Conservation (phyloP, 306 rosid species). For the Lathyrus sativus region DNA sequence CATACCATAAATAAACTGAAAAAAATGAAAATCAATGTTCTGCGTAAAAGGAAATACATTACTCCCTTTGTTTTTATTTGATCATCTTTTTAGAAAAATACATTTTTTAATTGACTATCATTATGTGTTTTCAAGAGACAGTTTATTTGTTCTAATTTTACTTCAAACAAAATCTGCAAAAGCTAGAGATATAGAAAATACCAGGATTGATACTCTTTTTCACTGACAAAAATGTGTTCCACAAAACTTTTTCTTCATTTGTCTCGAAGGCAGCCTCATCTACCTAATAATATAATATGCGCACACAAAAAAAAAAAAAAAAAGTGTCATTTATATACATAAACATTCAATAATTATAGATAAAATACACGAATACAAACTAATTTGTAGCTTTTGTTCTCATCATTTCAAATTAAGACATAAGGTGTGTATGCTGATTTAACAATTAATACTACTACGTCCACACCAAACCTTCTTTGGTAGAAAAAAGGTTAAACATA, state of each 20-base stretch:
- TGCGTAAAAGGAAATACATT: background rate
- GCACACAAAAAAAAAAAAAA: background rate
- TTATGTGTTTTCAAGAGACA: too few species aligned
- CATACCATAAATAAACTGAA: slow-evolving; percentile 8
- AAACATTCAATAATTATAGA: slow-evolving; percentile 3
- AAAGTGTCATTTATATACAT: background rate
- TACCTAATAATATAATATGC: slow-evolving; percentile 49
- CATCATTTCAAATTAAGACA: background rate
- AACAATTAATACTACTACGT: background rate
- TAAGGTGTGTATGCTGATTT: background rate
- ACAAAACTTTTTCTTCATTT: slow-evolving; percentile 73
- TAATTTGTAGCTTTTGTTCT: background rate
- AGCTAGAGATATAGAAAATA: slow-evolving; percentile 34
- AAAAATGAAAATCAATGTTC: background rate
- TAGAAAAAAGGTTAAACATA: background rate
- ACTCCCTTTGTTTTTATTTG: too few species aligned
- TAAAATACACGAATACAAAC: slow-evolving; percentile 4
- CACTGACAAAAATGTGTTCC: slow-evolving; percentile 69
- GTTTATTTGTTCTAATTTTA: too few species aligned
- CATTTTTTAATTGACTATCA: too few species aligned
- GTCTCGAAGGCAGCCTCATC: slow-evolving; percentile 74
- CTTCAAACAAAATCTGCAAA: background rate
- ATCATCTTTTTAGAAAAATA: too few species aligned
- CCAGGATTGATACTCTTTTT: slow-evolving; percentile 60
- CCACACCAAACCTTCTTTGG: background rate